Percentiles rank a stretch among this genome's conserved stretches.
Conservation (phyloP, 2,329 filamentous ascomycete genomes). For the Onygena corvina region DNA sequence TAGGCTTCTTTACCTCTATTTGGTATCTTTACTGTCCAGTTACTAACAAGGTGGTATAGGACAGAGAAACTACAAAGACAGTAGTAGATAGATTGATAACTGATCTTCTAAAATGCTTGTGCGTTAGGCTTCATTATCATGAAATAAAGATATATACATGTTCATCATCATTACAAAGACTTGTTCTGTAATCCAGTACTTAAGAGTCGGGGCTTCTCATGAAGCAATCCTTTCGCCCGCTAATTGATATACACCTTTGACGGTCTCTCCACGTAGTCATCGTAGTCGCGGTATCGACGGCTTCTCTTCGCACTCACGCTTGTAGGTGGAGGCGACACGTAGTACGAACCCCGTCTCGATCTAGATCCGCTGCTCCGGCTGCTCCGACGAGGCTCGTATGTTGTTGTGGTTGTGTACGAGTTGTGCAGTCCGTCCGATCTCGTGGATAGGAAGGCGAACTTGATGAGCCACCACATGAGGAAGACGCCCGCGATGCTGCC, state of each 20-base stretch:
- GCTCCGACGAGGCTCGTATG: constrained; percentile 16
- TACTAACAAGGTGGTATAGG: background rate
- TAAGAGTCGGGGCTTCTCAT: no score
- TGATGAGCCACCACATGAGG: constrained; percentile 28
- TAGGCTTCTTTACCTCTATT: constrained; percentile 18
- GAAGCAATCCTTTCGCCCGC: background rate
- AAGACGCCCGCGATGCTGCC: constrained; percentile 30
- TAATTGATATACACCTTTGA: background rate
- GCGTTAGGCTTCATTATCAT: no score
- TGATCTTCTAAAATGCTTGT: no score
- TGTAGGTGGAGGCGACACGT: background rate
- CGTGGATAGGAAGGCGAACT: constrained; percentile 19
- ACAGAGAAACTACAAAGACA: background rate
- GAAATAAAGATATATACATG: background rate
- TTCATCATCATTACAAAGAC: background rate
- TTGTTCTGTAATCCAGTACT: no score
- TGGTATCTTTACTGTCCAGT: background rate
- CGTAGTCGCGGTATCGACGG: background rate
- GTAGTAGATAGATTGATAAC: background rate
- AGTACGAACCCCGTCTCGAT: background rate
- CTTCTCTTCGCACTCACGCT: background rate
- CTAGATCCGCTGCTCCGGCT: constrained; percentile 13
- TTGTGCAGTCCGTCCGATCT: constrained; percentile 20
- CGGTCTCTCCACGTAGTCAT: background rate
- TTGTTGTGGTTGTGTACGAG: constrained; percentile 1